Base-by-base conservation (phyloP, 2,329 filamentous ascomycete genomes). In the Colletotrichum caudatum region DNA sequence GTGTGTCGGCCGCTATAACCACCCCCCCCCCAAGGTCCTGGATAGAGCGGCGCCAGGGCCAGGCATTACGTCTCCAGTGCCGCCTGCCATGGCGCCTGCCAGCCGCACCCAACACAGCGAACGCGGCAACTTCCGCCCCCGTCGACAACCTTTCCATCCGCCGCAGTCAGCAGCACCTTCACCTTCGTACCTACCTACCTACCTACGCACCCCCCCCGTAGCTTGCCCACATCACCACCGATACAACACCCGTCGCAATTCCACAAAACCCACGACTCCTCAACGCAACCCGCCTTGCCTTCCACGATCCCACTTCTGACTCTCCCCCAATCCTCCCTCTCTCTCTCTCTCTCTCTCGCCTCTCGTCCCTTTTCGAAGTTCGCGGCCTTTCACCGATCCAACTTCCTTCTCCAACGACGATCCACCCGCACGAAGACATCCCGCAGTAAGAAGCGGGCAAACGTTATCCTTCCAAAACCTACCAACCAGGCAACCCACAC, bases 51-150 rank as follows among this genome's bases (percentile, higher is more conserved):
- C 33, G 29, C 44, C 29, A 51, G 41, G n/a, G 18, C 48, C 61
- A 63, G 61, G 48, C n/a, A 63, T 63, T 63, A 63, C 61, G 61
- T 48, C 61, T 63, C 60, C 48, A 63, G 61, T 54, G 61, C 35
- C 61, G 48, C 61, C 61, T 63, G 23, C 12, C 29, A 29, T 29
- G 29, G n/a, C 11, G 59, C 59, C 23, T 3, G 59, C 59, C 60
- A 39, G 23, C 63, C 60, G 59, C 41, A 14, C 37, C 33, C 29
- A 29, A 29, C 20, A 23, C 50, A 65, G 51, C 39, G 20, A 46
- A 44, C 23, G 48, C 69, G 70, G 70, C 66, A 72, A 66, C 62
- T 71, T 66, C 70, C 70, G 68, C 66, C 68, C 68, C 59, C 59
- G 26, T 60, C 69, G 37, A 72, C 60, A 48, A 72, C 65, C 66